Percentiles rank a stretch among this genome's conserved stretches.
phyloP scores from a whole-genome alignment of 2,329 filamentous ascomycete genomes.

The Fusarium nisikadoi region DNA sequence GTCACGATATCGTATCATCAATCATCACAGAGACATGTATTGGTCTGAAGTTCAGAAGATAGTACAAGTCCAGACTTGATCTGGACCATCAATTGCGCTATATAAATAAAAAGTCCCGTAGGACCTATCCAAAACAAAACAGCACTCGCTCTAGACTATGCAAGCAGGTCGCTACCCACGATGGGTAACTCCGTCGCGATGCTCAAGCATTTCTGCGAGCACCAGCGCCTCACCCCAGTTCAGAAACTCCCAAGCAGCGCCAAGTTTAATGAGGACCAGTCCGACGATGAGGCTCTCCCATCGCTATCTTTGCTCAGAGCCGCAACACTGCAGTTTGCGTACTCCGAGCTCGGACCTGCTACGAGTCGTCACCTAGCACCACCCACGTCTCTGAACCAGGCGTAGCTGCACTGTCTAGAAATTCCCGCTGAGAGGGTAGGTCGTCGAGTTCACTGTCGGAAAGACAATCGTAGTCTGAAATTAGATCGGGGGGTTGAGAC shows the following conservation, averaged over 20 bases:
- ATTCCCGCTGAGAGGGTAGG: conserved; percentile 47
- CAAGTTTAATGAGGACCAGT: conserved; percentile 52
- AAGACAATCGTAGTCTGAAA: conserved; percentile 52
- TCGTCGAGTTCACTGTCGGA: conserved; percentile 51
- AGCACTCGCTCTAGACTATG: conserved; percentile 37
- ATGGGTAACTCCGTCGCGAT: conserved; percentile 23
- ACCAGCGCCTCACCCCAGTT: conserved; percentile 33
- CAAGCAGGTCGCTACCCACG: conserved; percentile 23
- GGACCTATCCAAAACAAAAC: conserved; percentile 14
- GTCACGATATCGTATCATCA: not conserved
- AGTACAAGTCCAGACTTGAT: not conserved
- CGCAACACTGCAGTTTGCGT: conserved; percentile 43
- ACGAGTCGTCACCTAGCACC: conserved; percentile 59
- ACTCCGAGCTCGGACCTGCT: conserved; percentile 54
- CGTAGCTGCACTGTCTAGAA: conserved; percentile 44
- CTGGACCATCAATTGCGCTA: conserved; percentile 8
- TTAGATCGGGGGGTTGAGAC: conserved; percentile 51
- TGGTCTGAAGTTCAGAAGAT: not conserved
- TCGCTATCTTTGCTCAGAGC: conserved; percentile 42
- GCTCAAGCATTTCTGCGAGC: conserved; percentile 45
- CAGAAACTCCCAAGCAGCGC: conserved; percentile 19
- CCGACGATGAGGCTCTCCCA: conserved; percentile 48
- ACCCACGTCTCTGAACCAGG: conserved; percentile 53
- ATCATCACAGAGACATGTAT: not conserved
- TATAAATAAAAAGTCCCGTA: conserved; percentile 6